Base-by-base conservation (phyloP, 1,284 basidiomycete species). In the Veloboletus limbatus region DNA sequence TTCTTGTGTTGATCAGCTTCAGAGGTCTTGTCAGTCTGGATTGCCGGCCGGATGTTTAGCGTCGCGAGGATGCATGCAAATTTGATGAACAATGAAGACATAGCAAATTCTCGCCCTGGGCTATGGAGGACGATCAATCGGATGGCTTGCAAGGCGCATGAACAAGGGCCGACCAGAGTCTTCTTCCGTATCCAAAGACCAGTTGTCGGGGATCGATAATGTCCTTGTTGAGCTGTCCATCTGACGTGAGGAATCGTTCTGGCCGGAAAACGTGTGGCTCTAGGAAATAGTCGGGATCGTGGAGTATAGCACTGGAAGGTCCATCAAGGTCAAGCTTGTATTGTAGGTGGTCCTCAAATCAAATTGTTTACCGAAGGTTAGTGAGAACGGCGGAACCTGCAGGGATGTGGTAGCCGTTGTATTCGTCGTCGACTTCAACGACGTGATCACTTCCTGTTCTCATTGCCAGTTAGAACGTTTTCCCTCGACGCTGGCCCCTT, bases 101-200 rank as follows among this genome's bases (percentile, higher is more conserved):
- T 45, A 10, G 44, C 44, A 22, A 43, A 45, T 33, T 45, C 44
- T 14, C 44, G 44, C n/a, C 44, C 44, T 0, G 44, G 44, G 24
- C 44, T 45, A n/a, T n/a, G n/a, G n/a, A n/a, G n/a, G 11, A 22
- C 2, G 18, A n/a, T 45, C 4, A 44, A 22, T 20, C 7, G n/a
- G 24, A 27, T 8, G 2, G 24, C 10, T 18, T 6, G 17, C 11
- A 27, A 14, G 25, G 10, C 14, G 31, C 3, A 13, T 27, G 14
- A 4, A 17, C 6, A 22, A 16, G n/a, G 3, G 10, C 40, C 22
- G 10, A 45, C 44, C 40, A 47, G 11, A 47, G 34, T 46, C 43
- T 32, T 33, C 45, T 46, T 28, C 35, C 45, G n/a, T 47, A 47
- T 32, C 45, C 45, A 22, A 47, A 47, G 28, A 47, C 43, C 3